These are phyloP conservation scores for Aspergillus mulundensis DNA, from an alignment of 495 filamentous ascomycete genomes.

Conservation along the genomic window DNA sequence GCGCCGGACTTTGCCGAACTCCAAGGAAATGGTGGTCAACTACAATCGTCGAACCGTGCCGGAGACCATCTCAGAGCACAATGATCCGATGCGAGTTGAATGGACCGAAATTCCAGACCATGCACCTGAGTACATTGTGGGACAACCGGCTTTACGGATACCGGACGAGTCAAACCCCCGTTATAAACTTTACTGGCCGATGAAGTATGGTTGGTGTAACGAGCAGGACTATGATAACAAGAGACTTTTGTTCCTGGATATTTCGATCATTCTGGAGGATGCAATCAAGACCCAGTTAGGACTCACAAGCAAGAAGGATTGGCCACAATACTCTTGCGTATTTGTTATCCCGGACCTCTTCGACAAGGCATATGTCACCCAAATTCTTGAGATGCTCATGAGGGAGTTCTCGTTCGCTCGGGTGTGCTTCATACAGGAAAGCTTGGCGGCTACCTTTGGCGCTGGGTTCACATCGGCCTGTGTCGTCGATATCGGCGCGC, in stretches of 20 bases:
- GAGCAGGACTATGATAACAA: conserved; percentile 80
- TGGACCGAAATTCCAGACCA: conserved; percentile 84
- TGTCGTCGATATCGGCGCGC: conserved; percentile 93
- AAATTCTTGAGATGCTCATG: conserved; percentile 76
- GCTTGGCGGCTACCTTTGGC: conserved; percentile 90
- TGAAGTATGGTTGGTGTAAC: conserved; percentile 81
- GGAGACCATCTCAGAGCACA: conserved; percentile 86
- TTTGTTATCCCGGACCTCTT: conserved; percentile 95
- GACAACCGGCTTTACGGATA: conserved; percentile 76
- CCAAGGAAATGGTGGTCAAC: conserved; percentile 88
- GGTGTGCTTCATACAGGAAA: conserved; percentile 93
- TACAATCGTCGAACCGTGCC: conserved; percentile 79
- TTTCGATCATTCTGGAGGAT: conserved; percentile 80
- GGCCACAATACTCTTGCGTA: conserved; percentile 86
- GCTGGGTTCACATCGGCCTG: conserved; percentile 89
- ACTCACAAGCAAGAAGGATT: conserved; percentile 71
- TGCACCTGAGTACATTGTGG: conserved; percentile 70
- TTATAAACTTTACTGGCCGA: conserved; percentile 89
- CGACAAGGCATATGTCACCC: conserved; percentile 86
- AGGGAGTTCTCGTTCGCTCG: conserved; percentile 82
- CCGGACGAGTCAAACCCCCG: conserved; percentile 84
- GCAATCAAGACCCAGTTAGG: conserved; percentile 79
- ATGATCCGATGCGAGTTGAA: conserved; percentile 85
- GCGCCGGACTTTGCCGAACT: conserved; percentile 87
- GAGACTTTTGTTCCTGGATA: conserved; percentile 74